These are phyloP conservation scores for Oryza meyeriana DNA, from an alignment of 176 grass and related monocot genomes.

Conservation along the genomic window DNA sequence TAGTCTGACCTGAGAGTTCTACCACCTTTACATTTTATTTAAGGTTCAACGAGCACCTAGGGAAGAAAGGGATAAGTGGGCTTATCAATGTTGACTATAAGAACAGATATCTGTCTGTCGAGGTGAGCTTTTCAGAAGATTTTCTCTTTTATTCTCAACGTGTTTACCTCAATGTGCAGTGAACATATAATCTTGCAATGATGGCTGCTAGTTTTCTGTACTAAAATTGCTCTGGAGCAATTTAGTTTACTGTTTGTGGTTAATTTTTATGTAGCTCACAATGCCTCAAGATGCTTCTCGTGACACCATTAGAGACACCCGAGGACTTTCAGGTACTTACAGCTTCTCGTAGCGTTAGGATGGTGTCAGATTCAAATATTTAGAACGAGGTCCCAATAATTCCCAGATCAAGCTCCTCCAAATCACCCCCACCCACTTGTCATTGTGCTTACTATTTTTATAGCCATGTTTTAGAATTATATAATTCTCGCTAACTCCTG, in stretches of 20 bases:
- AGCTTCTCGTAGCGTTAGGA: not conserved
- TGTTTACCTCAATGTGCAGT: slow-evolving; percentile 16
- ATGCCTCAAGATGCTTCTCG: slow-evolving; percentile 98
- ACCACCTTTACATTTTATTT: slow-evolving; percentile 20
- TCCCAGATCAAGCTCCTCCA: not conserved
- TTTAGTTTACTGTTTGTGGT: slow-evolving; percentile 13
- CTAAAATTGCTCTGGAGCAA: not conserved
- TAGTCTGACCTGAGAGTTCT: slow-evolving; percentile 12
- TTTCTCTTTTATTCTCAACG: not conserved
- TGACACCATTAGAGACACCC: slow-evolving; percentile 78
- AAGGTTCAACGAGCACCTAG: slow-evolving; percentile 93
- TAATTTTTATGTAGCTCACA: slow-evolving; percentile 52
- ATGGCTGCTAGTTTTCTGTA: not conserved
- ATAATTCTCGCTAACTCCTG: not conserved
- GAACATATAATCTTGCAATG: not conserved
- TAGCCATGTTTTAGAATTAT: not conserved
- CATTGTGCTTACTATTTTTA: not conserved
- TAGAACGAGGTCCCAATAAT: not conserved
- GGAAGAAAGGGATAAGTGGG: slow-evolving; percentile 89
- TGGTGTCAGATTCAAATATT: not conserved
- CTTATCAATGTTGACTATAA: slow-evolving; percentile 86
- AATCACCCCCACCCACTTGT: not conserved
- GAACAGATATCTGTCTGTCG: slow-evolving; percentile 65
- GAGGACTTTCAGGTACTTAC: slow-evolving; percentile 88
- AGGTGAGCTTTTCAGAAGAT: slow-evolving; percentile 47